Evolutionary conservation across 805 yeast species (phyloP).

Genomic region (Clavispora phyllophila): DNA sequence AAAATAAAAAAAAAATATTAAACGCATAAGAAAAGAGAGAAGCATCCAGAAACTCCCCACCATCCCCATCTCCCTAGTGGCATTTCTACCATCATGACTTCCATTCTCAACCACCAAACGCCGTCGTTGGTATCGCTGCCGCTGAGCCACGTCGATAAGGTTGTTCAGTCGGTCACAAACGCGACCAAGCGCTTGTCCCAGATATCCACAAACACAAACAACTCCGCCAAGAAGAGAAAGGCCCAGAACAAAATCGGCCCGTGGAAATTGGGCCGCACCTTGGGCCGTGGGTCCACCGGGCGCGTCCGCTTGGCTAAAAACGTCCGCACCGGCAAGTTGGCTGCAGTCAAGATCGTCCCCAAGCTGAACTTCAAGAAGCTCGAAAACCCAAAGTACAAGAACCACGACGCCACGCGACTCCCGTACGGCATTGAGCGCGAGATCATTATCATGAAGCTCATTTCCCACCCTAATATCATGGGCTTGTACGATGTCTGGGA

Average conservation of each 20-base stretch:
- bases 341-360: slow-evolving; percentile 96
- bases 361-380: slow-evolving; percentile 60
- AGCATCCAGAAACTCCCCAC: no score
- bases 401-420: slow-evolving; percentile 47
- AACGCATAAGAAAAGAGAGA: no score
- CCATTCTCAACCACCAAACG: slow-evolving; percentile 8
- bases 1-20: not conserved
- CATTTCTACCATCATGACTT: no score
- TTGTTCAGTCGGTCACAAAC: slow-evolving; percentile 41
- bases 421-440: slow-evolving; percentile 86
- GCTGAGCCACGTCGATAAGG: slow-evolving; percentile 31
- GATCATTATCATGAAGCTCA: slow-evolving; percentile 77
- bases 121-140: slow-evolving; percentile 12
- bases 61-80: no score
- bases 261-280: slow-evolving; percentile 91
- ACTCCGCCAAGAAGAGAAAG: slow-evolving; percentile 38
- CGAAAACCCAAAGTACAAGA: slow-evolving; percentile 41
- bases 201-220: slow-evolving; percentile 39
- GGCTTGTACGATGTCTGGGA: slow-evolving; percentile 85
- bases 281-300: slow-evolving; percentile 97
- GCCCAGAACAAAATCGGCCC: slow-evolving; percentile 75
- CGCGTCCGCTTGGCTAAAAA: slow-evolving; percentile 91
- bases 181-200: slow-evolving; percentile 49
- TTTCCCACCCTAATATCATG: slow-evolving; percentile 74
- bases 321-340: slow-evolving; percentile 75